Base-by-base conservation (phyloP, 1,284 basidiomycete species). In the Trametes hirsuta region DNA sequence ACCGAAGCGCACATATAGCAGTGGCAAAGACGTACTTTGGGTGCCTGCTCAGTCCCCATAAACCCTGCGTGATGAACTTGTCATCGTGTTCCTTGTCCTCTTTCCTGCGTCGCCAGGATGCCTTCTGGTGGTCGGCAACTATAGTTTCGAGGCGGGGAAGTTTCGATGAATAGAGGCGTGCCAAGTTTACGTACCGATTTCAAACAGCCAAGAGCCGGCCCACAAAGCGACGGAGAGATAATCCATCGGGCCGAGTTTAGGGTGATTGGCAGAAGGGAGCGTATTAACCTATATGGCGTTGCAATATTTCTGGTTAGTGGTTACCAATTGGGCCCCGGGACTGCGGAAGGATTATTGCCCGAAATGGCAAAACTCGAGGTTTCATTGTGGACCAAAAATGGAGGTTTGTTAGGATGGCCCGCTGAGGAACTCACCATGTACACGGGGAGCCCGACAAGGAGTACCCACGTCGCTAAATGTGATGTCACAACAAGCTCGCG, bases 11-110 rank as follows among this genome's bases (percentile, higher is more conserved):
- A 50, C 44, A 48, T 18, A n/a, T 18, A 4, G 34, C 21, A n/a
- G 37, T 44, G 30, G 21, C 36, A 37, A 21, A 58, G 10, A 73
- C 81, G 50, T 72, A 91, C 89, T 93, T 93, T 37, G 91, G 91
- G 68, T 93, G 91, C 37, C 92, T 76, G 62, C 84, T 88, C 59
- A 86, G 74, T 41, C 81, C 76, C 91, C 91, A 94, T 10, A 93
- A 74, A 0, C 92, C 91, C 34, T 76, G 78, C 4, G 79, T 82
- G 66, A 94, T 89, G 70, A 94, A 93, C 67, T 84, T 81, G 67
- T 93, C 88, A 46, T 88, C 81, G 69, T 94, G 91, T 65, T 86
- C 76, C 68, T 89, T 89, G 11, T 76, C 77, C n/a, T 88, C 77
- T 69, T 86, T 89, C 3, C 78, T 82, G 24, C 74, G 73, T 50